Conservation (phyloP, 176 grass and related monocot species). For the Pontederia crassipes region DNA sequence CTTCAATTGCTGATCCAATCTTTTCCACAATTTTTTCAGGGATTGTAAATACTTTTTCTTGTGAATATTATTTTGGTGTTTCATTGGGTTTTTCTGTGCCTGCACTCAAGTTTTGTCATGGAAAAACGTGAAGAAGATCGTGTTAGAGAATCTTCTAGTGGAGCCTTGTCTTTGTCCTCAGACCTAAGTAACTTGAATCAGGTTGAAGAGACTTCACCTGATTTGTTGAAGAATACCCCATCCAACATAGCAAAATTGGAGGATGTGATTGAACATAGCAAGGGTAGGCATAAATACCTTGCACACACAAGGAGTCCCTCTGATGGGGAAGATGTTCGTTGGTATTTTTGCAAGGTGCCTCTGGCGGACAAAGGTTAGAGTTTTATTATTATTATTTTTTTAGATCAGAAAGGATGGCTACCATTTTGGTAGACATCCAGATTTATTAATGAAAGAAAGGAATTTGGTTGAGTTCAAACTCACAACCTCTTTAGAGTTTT, state of each 20-base stretch:
- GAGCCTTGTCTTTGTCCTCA: conserved; percentile 11
- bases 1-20: too few relatives aligned
- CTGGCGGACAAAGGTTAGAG: conserved; percentile 52
- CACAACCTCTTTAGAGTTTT: too few relatives aligned
- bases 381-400: too few relatives aligned
- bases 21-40: too few relatives aligned
- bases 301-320: conserved; percentile 89
- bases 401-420: too few relatives aligned
- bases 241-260: conserved; percentile 77
- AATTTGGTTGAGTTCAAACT: too few relatives aligned
- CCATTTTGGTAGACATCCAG: too few relatives aligned
- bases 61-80: too few relatives aligned
- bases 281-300: conserved; percentile 71
- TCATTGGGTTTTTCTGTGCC: too few relatives aligned
- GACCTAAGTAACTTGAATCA: conserved; percentile 12
- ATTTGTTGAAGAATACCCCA: conserved; percentile 72
- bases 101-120: conserved; percentile 6
- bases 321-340: conserved; percentile 72
- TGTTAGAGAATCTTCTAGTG: not conserved
- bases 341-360: conserved; percentile 94
- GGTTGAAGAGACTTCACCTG: conserved; percentile 41
- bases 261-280: conserved; percentile 63
- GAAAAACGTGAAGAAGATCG: not conserved
- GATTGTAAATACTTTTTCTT: too few relatives aligned
- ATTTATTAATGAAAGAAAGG: too few relatives aligned